phyloP scores from a whole-genome alignment of 192 early-diverging fungal genomes.

The Paraglomus occultum region DNA sequence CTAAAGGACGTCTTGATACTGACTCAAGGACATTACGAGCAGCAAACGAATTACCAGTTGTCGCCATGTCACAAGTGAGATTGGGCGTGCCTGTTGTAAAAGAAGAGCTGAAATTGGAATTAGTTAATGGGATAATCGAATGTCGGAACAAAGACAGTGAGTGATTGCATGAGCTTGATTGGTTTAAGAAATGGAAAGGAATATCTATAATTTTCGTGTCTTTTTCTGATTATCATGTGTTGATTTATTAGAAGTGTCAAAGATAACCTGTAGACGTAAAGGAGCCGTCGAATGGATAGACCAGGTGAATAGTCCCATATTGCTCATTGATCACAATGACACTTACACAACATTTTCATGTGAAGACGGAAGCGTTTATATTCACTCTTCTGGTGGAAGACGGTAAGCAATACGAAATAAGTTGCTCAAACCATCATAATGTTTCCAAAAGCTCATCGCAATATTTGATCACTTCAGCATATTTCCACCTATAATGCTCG shows the following conservation, averaged over 20 bases:
- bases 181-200: conserved; percentile 9
- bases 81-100: conserved; percentile 48
- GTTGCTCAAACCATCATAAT: background rate
- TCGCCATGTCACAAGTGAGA: conserved; percentile 45
- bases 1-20: conserved; percentile 14
- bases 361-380: conserved; percentile 62
- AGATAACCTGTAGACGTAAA: conserved; percentile 50
- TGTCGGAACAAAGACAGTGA: conserved; percentile 33
- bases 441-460: background rate
- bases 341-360: conserved; percentile 61
- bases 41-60: conserved; percentile 40
- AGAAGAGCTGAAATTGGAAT: background rate
- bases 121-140: conserved; percentile 29
- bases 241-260: conserved; percentile 25
- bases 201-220: conserved; percentile 7
- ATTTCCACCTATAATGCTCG: conserved; percentile 63
- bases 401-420: conserved; percentile 41
- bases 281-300: conserved; percentile 57
- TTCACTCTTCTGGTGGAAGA: conserved; percentile 69
- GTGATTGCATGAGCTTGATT: conserved; percentile 12
- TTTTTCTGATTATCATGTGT: background rate
- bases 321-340: conserved; percentile 60
- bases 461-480: conserved; percentile 43
- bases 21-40: conserved; percentile 32
- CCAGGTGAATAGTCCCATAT: conserved; percentile 51